Evolutionary conservation across 2,329 filamentous ascomycete genomes (phyloP), one percentile per base, ranked within the genome.

Genomic region (Coccinonectria pachysandricola): DNA sequence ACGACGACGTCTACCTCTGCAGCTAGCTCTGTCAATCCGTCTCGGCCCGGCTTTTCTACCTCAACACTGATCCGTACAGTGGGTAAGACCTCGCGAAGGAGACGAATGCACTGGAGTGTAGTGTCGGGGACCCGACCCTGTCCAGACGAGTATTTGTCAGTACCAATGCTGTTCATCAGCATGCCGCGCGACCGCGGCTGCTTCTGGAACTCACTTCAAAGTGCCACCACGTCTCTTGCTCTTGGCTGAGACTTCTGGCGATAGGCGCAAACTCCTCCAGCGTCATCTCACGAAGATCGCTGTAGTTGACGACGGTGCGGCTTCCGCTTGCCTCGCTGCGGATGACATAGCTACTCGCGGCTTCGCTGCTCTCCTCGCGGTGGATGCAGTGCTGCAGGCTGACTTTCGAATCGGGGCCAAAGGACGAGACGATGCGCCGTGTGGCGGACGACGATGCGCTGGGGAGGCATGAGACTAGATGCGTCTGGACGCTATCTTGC

Each of bases 271-370:
- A 82, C 50, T 84, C 79, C 6, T 56, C 54, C 4, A 53, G 36
- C 5, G 64, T 75, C 75, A 85, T 81, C 37, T 84, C 79, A 1
- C 66, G 65, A 18, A 85, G 60, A 31, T 66, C 63, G 42, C 75
- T 82, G 51, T 75, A 70, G 49, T 76, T 85, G 30, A 85, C 71
- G 31, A 84, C 71, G 1, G 79, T 85, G 22, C 80, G 64, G 29
- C 69, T 77, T 12, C 67, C 70, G 4, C 64, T 72, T 13, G 52
- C 53, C 25, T 58, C 52, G 46, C 71, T 79, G 36, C 72, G 71
- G 31, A 84, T 64, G 35, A 84, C 75, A 54, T 79, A 82, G 50
- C 76, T 75, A 32, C 74, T 78, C 3, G 78, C 75, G 2, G 78
- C 64, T 36, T 76, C 65, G 5, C 50, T 41, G 36, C 64, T 55